These are phyloP conservation scores for Theileria equi DNA, from an alignment of 169 alveolate species.

Conservation along the genomic window DNA sequence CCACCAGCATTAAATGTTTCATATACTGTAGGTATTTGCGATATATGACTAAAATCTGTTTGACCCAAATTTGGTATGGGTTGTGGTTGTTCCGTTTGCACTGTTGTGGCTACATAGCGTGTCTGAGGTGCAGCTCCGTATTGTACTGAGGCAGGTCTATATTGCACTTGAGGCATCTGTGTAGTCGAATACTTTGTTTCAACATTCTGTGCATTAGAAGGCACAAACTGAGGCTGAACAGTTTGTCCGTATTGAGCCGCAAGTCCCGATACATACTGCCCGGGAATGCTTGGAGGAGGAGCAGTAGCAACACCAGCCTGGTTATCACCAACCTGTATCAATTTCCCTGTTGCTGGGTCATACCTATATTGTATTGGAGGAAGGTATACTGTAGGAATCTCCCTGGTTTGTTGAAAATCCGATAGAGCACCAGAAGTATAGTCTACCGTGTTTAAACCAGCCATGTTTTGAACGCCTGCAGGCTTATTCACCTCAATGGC, in stretches of 20 bases:
- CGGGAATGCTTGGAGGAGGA: slow-evolving; percentile 11
- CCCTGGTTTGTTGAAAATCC: slow-evolving; percentile 4
- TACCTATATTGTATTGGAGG: slow-evolving; percentile 62
- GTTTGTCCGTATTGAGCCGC: not conserved
- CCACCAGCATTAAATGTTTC: not conserved
- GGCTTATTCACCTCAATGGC: too few species aligned
- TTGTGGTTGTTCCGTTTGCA: slow-evolving; percentile 4
- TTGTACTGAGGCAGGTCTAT: too few species aligned
- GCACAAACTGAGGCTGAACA: not conserved
- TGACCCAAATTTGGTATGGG: not conserved
- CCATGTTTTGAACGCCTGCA: too few species aligned
- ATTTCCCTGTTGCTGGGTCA: slow-evolving; percentile 46
- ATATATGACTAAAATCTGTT: slow-evolving; percentile 3
- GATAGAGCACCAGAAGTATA: not conserved
- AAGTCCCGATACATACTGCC: slow-evolving; percentile 5
- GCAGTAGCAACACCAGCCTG: too few species aligned
- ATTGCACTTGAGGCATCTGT: too few species aligned
- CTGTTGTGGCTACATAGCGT: too few species aligned
- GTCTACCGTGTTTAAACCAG: too few species aligned
- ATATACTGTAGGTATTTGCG: slow-evolving; percentile 16
- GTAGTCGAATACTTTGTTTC: too few species aligned
- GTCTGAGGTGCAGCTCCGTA: too few species aligned
- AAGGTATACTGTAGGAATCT: slow-evolving; percentile 59
- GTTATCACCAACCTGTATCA: slow-evolving; percentile 30
- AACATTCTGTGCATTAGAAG: too few species aligned